Conservation (phyloP, 2,329 filamentous ascomycete genomes). For the Neofusicoccum parvum region DNA sequence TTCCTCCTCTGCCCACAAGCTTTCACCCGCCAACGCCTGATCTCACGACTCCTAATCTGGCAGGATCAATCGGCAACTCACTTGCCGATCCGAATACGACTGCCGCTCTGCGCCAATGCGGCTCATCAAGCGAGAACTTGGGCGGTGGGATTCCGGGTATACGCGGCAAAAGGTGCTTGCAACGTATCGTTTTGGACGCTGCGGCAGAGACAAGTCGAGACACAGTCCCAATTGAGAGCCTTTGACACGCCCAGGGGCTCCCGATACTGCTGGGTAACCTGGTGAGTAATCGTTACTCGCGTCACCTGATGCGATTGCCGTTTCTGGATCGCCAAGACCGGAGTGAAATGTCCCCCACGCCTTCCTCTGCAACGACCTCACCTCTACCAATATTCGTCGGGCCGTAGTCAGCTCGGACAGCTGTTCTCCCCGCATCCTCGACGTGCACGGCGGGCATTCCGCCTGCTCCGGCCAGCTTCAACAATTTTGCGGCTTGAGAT, state of each 20-base stretch:
- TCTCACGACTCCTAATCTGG: neutral
- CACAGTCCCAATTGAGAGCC: neutral
- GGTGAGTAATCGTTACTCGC: neutral
- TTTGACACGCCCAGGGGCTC: neutral
- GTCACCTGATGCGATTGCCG: constrained; percentile 6
- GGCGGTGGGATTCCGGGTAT: constrained; percentile 10
- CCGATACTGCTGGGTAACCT: neutral
- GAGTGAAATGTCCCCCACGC: constrained; percentile 1
- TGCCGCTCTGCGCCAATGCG: constrained; percentile 1
- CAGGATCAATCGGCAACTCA: neutral
- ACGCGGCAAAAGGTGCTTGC: constrained; percentile 3
- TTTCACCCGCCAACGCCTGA: neutral
- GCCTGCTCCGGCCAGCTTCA: neutral
- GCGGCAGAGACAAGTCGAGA: neutral
- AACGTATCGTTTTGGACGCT: neutral
- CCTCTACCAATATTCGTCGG: neutral
- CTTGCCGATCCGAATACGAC: constrained; percentile 5
- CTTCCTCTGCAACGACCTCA: neutral
- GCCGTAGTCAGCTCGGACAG: neutral
- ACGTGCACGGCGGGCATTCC: neutral
- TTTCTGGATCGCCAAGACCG: constrained; percentile 6
- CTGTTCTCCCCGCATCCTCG: neutral
- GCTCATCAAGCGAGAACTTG: neutral
- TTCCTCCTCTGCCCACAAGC: neutral
- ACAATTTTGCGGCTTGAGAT: neutral